Conservation (phyloP, 805 yeast genomes). For the Kluyveromyces dobzhanskii region DNA sequence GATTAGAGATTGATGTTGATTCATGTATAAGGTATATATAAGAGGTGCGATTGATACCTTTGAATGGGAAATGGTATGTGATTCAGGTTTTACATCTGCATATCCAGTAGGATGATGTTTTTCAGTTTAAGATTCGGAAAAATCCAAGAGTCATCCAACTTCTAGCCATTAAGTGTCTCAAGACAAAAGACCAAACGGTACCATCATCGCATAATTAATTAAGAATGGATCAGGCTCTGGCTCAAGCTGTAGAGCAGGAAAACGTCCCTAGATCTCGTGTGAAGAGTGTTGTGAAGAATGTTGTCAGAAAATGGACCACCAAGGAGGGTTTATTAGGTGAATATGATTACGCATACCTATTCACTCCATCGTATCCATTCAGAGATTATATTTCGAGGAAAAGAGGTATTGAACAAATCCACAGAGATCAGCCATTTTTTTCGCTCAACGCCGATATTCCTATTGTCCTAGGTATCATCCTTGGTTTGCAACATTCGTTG, state of each 20-base stretch:
- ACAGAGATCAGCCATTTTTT: conserved; percentile 61
- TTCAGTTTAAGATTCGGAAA: no score
- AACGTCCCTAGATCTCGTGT: not conserved
- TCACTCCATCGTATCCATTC: conserved; percentile 77
- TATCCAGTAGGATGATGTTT: no score
- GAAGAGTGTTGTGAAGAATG: conserved; percentile 9
- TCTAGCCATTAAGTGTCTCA: no score
- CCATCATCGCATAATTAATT: no score
- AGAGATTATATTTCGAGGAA: conserved; percentile 18
- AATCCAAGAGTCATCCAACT: no score
- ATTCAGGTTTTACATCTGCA: no score
- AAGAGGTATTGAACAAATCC: conserved; percentile 35
- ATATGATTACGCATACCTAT: conserved; percentile 71
- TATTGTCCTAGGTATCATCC: conserved; percentile 58
- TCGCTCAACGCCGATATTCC: conserved; percentile 79
- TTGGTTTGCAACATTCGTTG: conserved; percentile 82
- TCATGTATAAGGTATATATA: no score
- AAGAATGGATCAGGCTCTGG: conserved; percentile 2
- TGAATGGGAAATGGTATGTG: no score
- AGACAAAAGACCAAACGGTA: no score
- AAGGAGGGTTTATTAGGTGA: conserved; percentile 80
- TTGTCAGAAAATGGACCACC: conserved; percentile 48
- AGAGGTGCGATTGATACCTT: no score
- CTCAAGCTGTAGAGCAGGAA: conserved; percentile 2
- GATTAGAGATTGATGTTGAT: no score